Evolutionary conservation across 306 rosid genomes (phyloP).

Genomic region (Parietaria judaica): DNA sequence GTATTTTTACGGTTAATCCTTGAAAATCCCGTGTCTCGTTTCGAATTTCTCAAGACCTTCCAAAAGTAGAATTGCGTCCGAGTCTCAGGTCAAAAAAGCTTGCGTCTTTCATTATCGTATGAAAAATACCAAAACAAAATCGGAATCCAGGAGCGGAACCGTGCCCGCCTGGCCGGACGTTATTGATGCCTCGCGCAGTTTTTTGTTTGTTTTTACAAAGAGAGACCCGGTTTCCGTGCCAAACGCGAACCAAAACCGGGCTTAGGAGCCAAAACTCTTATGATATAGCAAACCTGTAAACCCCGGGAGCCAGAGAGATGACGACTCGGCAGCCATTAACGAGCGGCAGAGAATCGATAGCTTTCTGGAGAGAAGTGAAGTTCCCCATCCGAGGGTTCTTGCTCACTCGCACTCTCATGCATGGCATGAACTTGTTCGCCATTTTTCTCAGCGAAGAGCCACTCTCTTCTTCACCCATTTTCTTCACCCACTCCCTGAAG

Average conservation of each 20-base stretch:
- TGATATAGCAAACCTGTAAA: constrained; percentile 21
- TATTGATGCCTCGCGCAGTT: no score
- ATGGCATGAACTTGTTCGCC: constrained; percentile 25
- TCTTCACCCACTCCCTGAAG: constrained; percentile 21
- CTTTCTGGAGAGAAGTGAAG: constrained; percentile 21
- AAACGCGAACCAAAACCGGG: no score
- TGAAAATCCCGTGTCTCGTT: no score
- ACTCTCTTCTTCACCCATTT: constrained; percentile 15
- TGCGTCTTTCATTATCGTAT: no score
- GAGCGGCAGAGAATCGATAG: constrained; percentile 21
- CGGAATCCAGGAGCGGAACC: neutral
- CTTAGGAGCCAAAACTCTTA: neutral
- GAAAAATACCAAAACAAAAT: neutral
- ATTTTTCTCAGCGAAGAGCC: constrained; percentile 13
- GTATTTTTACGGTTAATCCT: no score
- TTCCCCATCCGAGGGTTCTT: constrained; percentile 11
- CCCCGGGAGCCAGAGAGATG: constrained; percentile 18
- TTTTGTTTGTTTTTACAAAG: no score
- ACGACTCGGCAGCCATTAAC: constrained; percentile 20
- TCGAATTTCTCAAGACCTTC: no score
- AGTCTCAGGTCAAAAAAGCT: no score
- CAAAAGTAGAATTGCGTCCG: no score
- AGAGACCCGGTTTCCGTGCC: no score
- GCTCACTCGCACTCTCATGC: constrained; percentile 14
- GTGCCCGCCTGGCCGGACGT: no score